Evolutionary conservation across 2,329 filamentous ascomycete species (phyloP).

Genomic region (Fusarium robinianum): DNA sequence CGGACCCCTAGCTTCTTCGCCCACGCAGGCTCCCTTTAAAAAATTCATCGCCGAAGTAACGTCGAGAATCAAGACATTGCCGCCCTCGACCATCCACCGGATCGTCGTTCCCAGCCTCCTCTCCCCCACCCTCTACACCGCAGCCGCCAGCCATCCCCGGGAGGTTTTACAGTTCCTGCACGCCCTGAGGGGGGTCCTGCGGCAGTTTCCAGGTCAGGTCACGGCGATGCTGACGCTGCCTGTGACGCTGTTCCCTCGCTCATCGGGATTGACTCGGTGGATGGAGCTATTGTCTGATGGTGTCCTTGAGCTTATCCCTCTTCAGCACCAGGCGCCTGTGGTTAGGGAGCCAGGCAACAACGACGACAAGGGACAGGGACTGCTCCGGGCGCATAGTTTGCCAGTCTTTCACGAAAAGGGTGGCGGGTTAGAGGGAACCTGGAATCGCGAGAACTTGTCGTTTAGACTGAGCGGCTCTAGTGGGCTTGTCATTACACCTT

Average conservation of each 20-base stretch:
- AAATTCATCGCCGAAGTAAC: constrained; percentile 65
- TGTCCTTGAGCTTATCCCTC: constrained; percentile 79
- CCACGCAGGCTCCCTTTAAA: constrained; percentile 52
- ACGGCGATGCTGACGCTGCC: constrained; percentile 79
- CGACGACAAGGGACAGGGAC: constrained; percentile 77
- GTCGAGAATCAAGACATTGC: constrained; percentile 59
- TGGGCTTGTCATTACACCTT: constrained; percentile 84
- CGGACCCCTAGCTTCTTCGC: constrained; percentile 22
- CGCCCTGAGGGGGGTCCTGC: constrained; percentile 73
- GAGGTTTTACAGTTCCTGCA: constrained; percentile 83
- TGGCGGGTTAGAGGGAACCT: constrained; percentile 70
- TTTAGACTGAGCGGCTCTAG: constrained; percentile 82
- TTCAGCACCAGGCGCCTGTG: constrained; percentile 61
- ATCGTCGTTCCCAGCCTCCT: constrained; percentile 84
- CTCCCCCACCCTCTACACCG: constrained; percentile 81
- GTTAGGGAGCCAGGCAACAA: constrained; percentile 58
- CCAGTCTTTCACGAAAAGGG: constrained; percentile 89
- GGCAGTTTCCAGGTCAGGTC: constrained; percentile 65
- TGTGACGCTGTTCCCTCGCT: constrained; percentile 76
- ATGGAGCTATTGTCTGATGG: constrained; percentile 84
- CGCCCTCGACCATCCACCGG: constrained; percentile 71
- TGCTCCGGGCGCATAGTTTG: constrained; percentile 80
- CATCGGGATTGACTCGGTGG: constrained; percentile 78
- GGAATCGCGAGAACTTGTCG: constrained; percentile 81
- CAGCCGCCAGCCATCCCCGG: constrained; percentile 69